Percentiles rank a stretch among this genome's conserved stretches.
These are phyloP conservation scores for Diaporthe australafricana DNA, from an alignment of 2,329 filamentous ascomycete genomes.

Conservation along the genomic window DNA sequence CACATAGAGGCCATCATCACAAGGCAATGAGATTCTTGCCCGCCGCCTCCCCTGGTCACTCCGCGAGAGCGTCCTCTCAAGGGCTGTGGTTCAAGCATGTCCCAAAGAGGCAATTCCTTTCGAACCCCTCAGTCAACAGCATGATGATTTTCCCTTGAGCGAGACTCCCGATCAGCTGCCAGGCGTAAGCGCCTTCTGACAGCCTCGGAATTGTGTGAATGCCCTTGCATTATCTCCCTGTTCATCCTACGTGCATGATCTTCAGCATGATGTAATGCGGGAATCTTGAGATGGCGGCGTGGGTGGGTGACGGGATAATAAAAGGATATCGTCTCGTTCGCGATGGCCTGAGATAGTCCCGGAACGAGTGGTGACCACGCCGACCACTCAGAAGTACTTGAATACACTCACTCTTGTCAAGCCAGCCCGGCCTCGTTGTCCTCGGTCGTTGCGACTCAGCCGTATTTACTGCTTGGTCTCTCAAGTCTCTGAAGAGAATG, in stretches of 20 bases:
- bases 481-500: not conserved
- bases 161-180: not conserved
- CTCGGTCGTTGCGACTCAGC: not conserved
- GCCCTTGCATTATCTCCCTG: not conserved
- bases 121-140: conserved; percentile 19
- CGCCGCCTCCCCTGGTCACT: not conserved
- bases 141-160: not conserved
- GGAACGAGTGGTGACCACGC: not conserved
- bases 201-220: conserved; percentile 1
- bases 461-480: not conserved
- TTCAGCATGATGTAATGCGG: conserved; percentile 15
- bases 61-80: not conserved
- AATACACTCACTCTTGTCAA: not conserved
- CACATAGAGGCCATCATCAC: not conserved
- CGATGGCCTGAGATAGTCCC: not conserved
- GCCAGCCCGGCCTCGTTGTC: not conserved
- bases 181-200: not conserved
- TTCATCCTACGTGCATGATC: conserved; percentile 14
- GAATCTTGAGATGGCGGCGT: not conserved
- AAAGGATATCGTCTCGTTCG: not conserved
- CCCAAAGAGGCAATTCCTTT: conserved; percentile 11
- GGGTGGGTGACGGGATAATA: not conserved
- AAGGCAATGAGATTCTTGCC: not conserved
- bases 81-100: not conserved
- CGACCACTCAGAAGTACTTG: not conserved